Evolutionary conservation across 768 basidiomycete species (phyloP).

Genomic region (Guyanaporus albipodus): DNA sequence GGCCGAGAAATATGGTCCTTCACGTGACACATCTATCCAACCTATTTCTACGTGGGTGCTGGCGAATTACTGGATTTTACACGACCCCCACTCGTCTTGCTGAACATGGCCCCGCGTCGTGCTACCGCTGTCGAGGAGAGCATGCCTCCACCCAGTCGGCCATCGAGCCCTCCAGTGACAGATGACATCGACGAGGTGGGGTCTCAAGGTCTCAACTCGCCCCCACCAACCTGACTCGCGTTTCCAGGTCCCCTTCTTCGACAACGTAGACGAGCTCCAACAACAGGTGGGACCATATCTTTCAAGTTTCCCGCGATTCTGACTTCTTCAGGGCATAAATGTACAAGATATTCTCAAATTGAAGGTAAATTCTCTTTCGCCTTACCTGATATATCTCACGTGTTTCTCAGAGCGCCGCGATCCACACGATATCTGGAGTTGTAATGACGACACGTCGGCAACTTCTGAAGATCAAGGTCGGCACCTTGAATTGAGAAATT

Average conservation of each 20-base stretch:
- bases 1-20: neutral
- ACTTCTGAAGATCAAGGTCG: slow-evolving; percentile 89
- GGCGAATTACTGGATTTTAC: neutral
- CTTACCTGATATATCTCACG: neutral
- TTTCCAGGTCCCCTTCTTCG: slow-evolving; percentile 58
- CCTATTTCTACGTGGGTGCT: slow-evolving; percentile 10
- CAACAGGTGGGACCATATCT: slow-evolving; percentile 52
- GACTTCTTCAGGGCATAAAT: slow-evolving; percentile 72
- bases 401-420: slow-evolving; percentile 58
- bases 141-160: slow-evolving; percentile 25
- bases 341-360: slow-evolving; percentile 94
- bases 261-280: slow-evolving; percentile 80
- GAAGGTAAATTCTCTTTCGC: slow-evolving; percentile 48
- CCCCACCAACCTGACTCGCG: neutral
- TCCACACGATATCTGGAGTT: slow-evolving; percentile 83
- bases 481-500: neutral
- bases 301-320: slow-evolving; percentile 4
- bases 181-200: slow-evolving; percentile 44
- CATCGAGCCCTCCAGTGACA: slow-evolving; percentile 19
- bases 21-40: slow-evolving; percentile 21
- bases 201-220: neutral
- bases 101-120: slow-evolving; percentile 30
- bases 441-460: slow-evolving; percentile 90
- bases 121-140: slow-evolving; percentile 26
- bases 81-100: neutral